Evolutionary conservation across 176 grass and related monocot genomes (phyloP).

Genomic region (Secale cereale): DNA sequence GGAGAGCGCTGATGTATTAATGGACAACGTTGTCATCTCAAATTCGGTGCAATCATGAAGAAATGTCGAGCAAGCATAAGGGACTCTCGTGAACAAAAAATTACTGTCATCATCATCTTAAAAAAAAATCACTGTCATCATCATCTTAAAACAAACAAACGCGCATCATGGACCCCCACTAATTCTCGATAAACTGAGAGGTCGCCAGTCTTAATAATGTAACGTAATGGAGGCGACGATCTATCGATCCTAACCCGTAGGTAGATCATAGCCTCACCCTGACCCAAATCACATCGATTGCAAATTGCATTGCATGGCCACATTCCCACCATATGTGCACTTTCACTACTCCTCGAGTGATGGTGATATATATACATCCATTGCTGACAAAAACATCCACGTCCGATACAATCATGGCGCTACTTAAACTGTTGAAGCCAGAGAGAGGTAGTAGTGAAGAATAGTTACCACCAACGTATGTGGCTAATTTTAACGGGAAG

Average conservation of each 20-base stretch:
- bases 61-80: background rate
- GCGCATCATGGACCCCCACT: constrained; percentile 35
- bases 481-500: background rate
- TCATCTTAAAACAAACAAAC: too few species aligned
- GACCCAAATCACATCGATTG: background rate
- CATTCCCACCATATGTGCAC: constrained; percentile 6
- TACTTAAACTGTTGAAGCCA: background rate
- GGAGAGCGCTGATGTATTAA: too few species aligned
- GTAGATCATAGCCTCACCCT: constrained; percentile 8
- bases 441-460: too few species aligned
- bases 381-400: background rate
- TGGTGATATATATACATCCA: too few species aligned
- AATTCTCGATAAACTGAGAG: constrained; percentile 5
- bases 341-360: background rate
- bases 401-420: background rate
- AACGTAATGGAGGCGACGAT: constrained; percentile 1
- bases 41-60: background rate
- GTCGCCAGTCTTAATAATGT: constrained; percentile 25
- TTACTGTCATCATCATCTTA: constrained; percentile 15
- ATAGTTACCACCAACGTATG: background rate
- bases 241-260: background rate
- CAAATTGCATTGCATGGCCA: background rate
- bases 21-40: background rate
- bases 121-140: too few species aligned
- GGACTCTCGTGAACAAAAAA: background rate